Percentiles rank a stretch among this genome's conserved stretches.
phyloP scores from a whole-genome alignment of 2,329 filamentous ascomycete species.

The Penicillium italicum region DNA sequence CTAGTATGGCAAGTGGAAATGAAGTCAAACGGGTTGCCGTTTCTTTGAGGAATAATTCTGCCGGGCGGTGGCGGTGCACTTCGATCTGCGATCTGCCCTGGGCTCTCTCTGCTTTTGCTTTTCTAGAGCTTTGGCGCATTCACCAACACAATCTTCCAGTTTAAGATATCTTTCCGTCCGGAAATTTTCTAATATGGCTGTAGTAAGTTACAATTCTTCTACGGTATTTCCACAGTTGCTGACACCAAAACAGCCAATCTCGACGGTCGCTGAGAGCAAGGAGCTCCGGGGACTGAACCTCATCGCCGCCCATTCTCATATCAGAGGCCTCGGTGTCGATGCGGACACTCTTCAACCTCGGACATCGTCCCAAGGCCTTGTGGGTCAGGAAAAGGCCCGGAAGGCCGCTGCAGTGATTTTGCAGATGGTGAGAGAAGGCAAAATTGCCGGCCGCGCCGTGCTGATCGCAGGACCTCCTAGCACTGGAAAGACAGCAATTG shows the following conservation, averaged over 20 bases:
- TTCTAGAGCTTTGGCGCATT: slow-evolving; percentile 5
- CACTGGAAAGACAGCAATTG: slow-evolving; percentile 97
- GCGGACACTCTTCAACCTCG: slow-evolving; percentile 85
- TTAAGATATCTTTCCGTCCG: background rate
- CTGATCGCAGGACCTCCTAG: slow-evolving; percentile 93
- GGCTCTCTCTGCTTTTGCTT: slow-evolving; percentile 7
- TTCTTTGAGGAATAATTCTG: slow-evolving; percentile 20
- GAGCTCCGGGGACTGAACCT: slow-evolving; percentile 95
- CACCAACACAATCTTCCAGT: background rate
- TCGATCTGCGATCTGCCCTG: slow-evolving; percentile 9
- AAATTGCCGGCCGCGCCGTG: slow-evolving; percentile 92
- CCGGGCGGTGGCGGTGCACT: slow-evolving; percentile 25
- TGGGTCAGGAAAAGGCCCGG: slow-evolving; percentile 92
- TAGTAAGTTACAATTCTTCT: slow-evolving; percentile 26
- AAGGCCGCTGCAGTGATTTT: slow-evolving; percentile 95
- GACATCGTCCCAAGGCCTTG: slow-evolving; percentile 80
- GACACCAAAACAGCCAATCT: slow-evolving; percentile 53
- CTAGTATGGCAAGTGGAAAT: background rate
- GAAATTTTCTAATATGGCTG: slow-evolving; percentile 33
- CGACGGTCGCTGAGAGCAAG: slow-evolving; percentile 89
- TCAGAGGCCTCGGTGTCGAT: slow-evolving; percentile 92
- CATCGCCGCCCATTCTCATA: slow-evolving; percentile 97
- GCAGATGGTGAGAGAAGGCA: slow-evolving; percentile 98
- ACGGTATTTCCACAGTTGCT: slow-evolving; percentile 5
- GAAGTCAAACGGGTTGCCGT: background rate